These are phyloP conservation scores for Schizophyllum commune DNA, from an alignment of 1,284 basidiomycete species.

Conservation along the genomic window DNA sequence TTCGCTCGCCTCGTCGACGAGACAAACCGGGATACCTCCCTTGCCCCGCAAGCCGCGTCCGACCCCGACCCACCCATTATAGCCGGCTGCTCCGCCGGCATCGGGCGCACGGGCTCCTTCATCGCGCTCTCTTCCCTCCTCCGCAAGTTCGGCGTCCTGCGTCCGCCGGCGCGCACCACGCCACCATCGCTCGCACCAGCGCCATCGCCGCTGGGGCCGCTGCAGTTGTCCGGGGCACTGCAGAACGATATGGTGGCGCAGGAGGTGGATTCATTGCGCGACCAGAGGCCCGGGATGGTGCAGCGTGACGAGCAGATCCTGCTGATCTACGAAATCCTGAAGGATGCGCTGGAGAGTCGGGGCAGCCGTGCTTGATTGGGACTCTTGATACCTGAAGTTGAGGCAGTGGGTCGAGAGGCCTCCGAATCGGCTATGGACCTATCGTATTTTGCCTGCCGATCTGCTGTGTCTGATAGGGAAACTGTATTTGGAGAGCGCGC, in stretches of 20 bases:
- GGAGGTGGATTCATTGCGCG: constrained; percentile 71
- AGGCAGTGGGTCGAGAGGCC: too few relatives aligned
- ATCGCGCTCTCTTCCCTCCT: constrained; percentile 71
- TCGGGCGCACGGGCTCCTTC: constrained; percentile 88
- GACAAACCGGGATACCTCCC: constrained; percentile 43
- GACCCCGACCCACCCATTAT: constrained; percentile 67
- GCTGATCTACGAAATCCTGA: constrained; percentile 60
- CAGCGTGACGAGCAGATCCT: constrained; percentile 60
- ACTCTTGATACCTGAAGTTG: background rate
- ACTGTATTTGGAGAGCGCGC: too few relatives aligned
- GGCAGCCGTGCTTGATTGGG: background rate
- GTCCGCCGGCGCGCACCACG: constrained; percentile 23
- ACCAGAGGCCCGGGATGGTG: constrained; percentile 79
- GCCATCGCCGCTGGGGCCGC: constrained; percentile 45
- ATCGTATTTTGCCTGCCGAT: too few relatives aligned
- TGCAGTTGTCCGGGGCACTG: constrained; percentile 33
- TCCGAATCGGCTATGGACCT: too few relatives aligned
- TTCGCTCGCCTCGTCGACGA: constrained; percentile 57
- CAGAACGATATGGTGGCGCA: constrained; percentile 56
- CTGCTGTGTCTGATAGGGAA: too few relatives aligned
- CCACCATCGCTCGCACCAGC: constrained; percentile 25
- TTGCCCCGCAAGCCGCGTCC: constrained; percentile 20
- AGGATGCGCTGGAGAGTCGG: constrained; percentile 16
- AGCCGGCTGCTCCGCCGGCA: constrained; percentile 82
- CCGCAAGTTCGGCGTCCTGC: constrained; percentile 46